These are phyloP conservation scores for Aspergillus alliaceus DNA, from an alignment of 2,329 filamentous ascomycete genomes.

Conservation along the genomic window DNA sequence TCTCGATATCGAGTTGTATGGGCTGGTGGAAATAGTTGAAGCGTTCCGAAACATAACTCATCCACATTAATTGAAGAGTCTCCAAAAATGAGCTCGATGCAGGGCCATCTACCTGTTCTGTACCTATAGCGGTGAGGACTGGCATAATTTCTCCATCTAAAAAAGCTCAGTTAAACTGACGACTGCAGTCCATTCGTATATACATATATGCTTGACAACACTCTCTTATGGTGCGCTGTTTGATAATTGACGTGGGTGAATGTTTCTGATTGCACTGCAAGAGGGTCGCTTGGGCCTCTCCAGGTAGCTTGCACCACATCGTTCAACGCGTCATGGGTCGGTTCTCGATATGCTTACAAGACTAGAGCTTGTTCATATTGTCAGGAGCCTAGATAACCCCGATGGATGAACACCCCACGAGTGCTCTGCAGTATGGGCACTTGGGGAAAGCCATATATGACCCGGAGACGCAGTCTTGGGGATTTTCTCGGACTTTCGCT, in stretches of 20 bases:
- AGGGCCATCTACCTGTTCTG: neutral
- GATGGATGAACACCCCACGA: constrained; percentile 56
- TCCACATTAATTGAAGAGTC: too few species aligned
- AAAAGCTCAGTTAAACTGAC: too few species aligned
- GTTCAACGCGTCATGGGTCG: neutral
- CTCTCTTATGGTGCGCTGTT: constrained; percentile 5
- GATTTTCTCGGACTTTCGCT: constrained; percentile 43
- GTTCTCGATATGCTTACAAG: constrained; percentile 32
- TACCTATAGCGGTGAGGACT: neutral
- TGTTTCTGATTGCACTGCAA: neutral
- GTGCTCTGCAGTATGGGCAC: constrained; percentile 59
- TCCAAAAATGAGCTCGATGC: too few species aligned
- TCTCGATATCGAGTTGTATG: neutral
- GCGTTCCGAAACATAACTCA: too few species aligned
- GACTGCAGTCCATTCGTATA: neutral
- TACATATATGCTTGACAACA: neutral
- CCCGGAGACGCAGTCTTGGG: constrained; percentile 49
- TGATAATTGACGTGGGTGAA: constrained; percentile 6
- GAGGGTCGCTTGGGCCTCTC: neutral
- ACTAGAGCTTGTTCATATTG: constrained; percentile 22
- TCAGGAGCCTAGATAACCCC: constrained; percentile 43
- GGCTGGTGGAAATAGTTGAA: neutral
- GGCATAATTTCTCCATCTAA: neutral
- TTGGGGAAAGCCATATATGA: constrained; percentile 54
- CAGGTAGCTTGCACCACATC: neutral